Conservation (phyloP, 2,329 filamentous ascomycete species). For the Drechslerella coelobrocha region DNA sequence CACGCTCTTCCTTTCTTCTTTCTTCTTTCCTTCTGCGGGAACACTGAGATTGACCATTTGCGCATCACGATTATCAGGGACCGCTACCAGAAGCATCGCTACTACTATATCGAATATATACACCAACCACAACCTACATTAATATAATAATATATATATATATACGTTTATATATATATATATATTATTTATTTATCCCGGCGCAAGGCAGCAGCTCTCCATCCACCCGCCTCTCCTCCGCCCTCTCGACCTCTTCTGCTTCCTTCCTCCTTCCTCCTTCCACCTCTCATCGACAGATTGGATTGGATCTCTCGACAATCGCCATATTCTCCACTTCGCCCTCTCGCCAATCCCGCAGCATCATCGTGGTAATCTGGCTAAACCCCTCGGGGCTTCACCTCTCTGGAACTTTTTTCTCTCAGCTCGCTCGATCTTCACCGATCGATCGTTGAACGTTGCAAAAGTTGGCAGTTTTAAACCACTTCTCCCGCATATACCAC, state of each 20-base stretch:
- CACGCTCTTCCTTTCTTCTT: conserved; percentile 6
- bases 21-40: too few relatives aligned
- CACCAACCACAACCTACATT: conserved; percentile 10
- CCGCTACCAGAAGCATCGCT: not conserved
- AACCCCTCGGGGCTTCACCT: not conserved
- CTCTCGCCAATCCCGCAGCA: conserved; percentile 26
- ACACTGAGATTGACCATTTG: not conserved
- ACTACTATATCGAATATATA: not conserved
- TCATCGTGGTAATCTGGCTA: conserved; percentile 22
- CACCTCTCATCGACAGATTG: conserved; percentile 19
- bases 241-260: not conserved
- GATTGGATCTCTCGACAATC: conserved; percentile 24
- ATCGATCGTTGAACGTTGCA: conserved; percentile 18
- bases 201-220: too few relatives aligned
- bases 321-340: not conserved
- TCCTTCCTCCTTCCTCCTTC: conserved; percentile 7
- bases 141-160: not conserved
- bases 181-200: too few relatives aligned
- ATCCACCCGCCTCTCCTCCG: not conserved
- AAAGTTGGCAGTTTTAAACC: not conserved
- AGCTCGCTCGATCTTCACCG: conserved; percentile 41
- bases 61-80: conserved; percentile 27
- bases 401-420: conserved; percentile 2
- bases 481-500: not conserved
- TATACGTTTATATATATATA: not conserved